A percentile compares a stretch with the other conserved stretches of the same genome.
Conservation (phyloP, 1,284 basidiomycete genomes). For the Cutaneotrichosporon dermatis region DNA sequence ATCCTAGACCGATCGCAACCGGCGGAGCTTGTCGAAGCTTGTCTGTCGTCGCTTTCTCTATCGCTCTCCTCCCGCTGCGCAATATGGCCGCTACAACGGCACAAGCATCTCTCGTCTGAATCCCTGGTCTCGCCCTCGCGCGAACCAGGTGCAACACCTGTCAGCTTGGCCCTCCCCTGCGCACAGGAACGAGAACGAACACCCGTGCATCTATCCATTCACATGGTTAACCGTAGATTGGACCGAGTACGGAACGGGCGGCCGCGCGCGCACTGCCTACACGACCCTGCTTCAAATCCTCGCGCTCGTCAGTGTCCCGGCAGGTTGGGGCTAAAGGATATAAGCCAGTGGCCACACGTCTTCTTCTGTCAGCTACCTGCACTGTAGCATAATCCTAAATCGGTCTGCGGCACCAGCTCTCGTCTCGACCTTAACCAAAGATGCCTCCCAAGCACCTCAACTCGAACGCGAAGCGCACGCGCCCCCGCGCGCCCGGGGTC, state of each 20-base stretch:
- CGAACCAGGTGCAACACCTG: no score
- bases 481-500: conserved; percentile 3
- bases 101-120: no score
- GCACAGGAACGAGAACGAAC: neutral
- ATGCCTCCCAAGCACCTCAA: conserved; percentile 7
- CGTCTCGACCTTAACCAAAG: neutral
- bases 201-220: no score
- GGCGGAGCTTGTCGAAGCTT: no score
- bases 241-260: neutral
- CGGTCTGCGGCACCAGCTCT: conserved; percentile 6
- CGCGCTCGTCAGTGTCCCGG: neutral
- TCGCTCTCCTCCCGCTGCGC: no score
- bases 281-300: no score
- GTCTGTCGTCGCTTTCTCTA: no score
- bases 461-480: conserved; percentile 4
- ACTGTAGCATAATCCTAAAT: conserved; percentile 1
- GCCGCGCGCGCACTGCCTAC: no score
- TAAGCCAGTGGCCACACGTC: neutral
- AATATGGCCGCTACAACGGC: no score
- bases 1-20: no score
- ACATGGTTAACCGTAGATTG: neutral
- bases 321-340: neutral
- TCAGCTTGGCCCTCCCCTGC: neutral
- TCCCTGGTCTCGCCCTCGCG: no score
- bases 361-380: neutral